Evolutionary conservation across 78 protist species (phyloP), one percentile per base, ranked within the genome.

Genomic region (Trichosphaerium sp.): DNA sequence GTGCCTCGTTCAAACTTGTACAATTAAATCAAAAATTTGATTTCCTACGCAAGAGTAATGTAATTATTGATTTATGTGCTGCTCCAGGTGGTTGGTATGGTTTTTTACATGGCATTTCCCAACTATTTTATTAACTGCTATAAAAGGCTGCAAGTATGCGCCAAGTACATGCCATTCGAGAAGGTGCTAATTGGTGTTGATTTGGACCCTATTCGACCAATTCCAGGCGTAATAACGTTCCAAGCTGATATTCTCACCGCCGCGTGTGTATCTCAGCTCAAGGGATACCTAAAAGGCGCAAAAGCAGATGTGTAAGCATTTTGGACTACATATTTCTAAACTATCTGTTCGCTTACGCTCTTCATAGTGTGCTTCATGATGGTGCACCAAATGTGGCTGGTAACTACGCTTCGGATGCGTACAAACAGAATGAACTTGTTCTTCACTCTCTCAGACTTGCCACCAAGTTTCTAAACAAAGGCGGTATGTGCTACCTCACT

Each of bases 311-410:
- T 88, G 80, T 62, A 65, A 29, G 79, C 10, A 12, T 32, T 32
- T 32, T 32, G 34, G 10, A 55, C 3, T 12, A 4, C 43, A 7
- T 47, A 1, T 40, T 37, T 41, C 21, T 57, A 15, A 2, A 3
- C 31, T 41, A 8, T 18, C 32, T 39, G 55, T 18, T 1, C 12
- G 43, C 25, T 41, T 26, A 4, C 5, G 37, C 11, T 26, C 2
- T 18, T 21, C 59, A 71, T 60, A 65, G 63, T 32, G 98, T 97
- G 44, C 70, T 98, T 38, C 94, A 98, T 85, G 99, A 98, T 72
- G 99, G 99, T 77, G 96, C 99, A 11, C 99, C 99, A 25, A 97
- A 96, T 78, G 91, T 98, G 48, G 99, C 99, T 68, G 37, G 82
- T 1, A 28, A 85, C 11, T 98, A 99, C 99, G 41, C 63, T 4